Percentiles rank a stretch among this genome's conserved stretches.
Conservation (phyloP, 2,329 filamentous ascomycete species). For the Tolypocladium amazonense region DNA sequence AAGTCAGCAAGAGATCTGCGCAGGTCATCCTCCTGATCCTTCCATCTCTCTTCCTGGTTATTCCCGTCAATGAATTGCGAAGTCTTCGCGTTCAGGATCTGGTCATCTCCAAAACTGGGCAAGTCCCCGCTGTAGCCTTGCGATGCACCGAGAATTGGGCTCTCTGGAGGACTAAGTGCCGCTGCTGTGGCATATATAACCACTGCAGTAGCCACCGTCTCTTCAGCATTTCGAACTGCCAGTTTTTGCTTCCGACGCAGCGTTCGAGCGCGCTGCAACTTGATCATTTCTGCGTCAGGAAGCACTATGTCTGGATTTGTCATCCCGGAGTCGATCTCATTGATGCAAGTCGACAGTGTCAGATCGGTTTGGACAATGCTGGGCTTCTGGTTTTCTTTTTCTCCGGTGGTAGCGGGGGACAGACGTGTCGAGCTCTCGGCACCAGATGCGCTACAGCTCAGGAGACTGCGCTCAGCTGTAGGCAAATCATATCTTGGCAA, state of each 20-base stretch:
- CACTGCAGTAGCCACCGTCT: constrained; percentile 42
- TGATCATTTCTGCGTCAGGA: constrained; percentile 27
- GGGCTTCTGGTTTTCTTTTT: neutral
- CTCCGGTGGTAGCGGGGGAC: neutral
- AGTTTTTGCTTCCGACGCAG: constrained; percentile 33
- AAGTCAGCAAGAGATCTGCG: constrained; percentile 43
- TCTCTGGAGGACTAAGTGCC: constrained; percentile 30
- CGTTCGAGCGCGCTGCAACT: constrained; percentile 30
- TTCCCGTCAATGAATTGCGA: constrained; percentile 21
- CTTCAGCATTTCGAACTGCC: constrained; percentile 36
- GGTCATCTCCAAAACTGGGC: constrained; percentile 14
- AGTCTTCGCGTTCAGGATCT: constrained; percentile 13
- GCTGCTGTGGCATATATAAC: constrained; percentile 42
- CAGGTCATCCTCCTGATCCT: constrained; percentile 27
- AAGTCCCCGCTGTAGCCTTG: constrained; percentile 13
- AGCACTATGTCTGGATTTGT: constrained; percentile 37
- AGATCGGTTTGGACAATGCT: neutral
- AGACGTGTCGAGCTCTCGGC: neutral
- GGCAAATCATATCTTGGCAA: neutral
- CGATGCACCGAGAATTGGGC: constrained; percentile 13
- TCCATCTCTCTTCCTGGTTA: constrained; percentile 18
- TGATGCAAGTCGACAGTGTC: neutral
- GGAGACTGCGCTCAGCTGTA: neutral
- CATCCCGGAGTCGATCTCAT: constrained; percentile 9
- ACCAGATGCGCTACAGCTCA: neutral